Evolutionary conservation across 257 asterid genomes (phyloP).

Genomic region (Solanum tarijense): DNA sequence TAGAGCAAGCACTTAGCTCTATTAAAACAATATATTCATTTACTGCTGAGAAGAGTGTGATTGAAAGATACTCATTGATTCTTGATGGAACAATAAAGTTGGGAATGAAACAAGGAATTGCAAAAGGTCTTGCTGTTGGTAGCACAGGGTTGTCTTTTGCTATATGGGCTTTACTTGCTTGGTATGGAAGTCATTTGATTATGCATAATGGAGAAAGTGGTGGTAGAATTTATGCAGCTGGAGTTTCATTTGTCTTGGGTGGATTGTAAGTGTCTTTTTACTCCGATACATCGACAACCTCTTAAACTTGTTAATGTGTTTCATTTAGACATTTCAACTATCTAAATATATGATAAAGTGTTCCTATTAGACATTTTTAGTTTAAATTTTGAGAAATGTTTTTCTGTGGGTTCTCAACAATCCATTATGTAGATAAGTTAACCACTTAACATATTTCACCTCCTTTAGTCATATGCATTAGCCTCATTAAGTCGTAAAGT

Average conservation of each 20-base stretch:
- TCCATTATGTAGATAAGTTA: background rate
- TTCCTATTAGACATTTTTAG: background rate
- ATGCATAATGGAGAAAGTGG: slow-evolving; percentile 84
- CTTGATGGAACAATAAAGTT: slow-evolving; percentile 45
- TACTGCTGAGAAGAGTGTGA: slow-evolving; percentile 65
- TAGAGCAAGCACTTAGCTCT: slow-evolving; percentile 70
- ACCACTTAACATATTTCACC: background rate
- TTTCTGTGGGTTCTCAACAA: background rate
- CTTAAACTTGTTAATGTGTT: background rate
- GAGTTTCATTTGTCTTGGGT: slow-evolving; percentile 67
- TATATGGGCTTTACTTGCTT: slow-evolving; percentile 85
- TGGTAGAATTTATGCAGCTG: slow-evolving; percentile 72
- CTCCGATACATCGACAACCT: background rate
- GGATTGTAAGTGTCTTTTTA: slow-evolving; percentile 51
- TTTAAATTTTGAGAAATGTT: background rate
- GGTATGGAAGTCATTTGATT: slow-evolving; percentile 76
- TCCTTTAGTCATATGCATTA: background rate
- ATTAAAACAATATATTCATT: slow-evolving; percentile 73
- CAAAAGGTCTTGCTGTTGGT: slow-evolving; percentile 76
- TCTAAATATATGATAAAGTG: background rate
- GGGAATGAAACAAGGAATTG: slow-evolving; percentile 80
- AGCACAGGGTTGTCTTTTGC: slow-evolving; percentile 73
- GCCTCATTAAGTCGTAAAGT: background rate
- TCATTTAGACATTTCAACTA: background rate
- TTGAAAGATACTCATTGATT: slow-evolving; percentile 42